Conservation (phyloP, 352 stramenopile species). For the Pythium aristosporum region DNA sequence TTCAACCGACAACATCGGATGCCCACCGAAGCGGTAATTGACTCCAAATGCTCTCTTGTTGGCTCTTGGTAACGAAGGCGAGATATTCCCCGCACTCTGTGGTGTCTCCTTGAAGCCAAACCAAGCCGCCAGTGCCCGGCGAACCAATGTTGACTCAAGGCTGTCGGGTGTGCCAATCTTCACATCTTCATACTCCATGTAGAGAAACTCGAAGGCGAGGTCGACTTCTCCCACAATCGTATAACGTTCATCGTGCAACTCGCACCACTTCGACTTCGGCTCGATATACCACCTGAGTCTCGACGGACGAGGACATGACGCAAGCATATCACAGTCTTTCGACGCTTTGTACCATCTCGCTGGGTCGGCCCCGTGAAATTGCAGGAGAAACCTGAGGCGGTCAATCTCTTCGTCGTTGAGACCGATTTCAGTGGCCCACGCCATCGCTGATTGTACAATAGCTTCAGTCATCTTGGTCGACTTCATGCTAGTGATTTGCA, state of each 20-base stretch:
- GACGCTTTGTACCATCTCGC: constrained; percentile 20
- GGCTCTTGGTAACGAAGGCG: neutral
- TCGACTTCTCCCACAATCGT: constrained; percentile 27
- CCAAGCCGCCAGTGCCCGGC: constrained; percentile 8
- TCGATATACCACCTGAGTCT: constrained; percentile 28
- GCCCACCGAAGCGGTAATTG: constrained; percentile 20
- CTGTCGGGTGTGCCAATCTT: neutral
- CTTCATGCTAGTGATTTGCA: neutral
- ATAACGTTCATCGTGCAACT: constrained; percentile 19
- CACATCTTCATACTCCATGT: constrained; percentile 13
- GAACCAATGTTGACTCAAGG: neutral
- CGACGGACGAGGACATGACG: neutral
- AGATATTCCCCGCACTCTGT: neutral
- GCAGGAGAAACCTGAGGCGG: neutral
- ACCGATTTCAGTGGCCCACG: neutral
- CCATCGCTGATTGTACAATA: neutral
- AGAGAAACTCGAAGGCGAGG: constrained; percentile 28
- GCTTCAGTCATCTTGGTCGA: constrained; percentile 1
- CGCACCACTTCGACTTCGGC: neutral
- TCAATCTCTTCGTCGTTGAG: constrained; percentile 1
- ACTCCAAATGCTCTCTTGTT: constrained; percentile 23
- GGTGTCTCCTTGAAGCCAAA: constrained; percentile 5
- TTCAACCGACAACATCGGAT: neutral
- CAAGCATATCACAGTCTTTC: constrained; percentile 16
- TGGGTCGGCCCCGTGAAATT: constrained; percentile 8